Base-by-base conservation (phyloP, 352 stramenopile genomes). In the Globisporangium perplexum region DNA sequence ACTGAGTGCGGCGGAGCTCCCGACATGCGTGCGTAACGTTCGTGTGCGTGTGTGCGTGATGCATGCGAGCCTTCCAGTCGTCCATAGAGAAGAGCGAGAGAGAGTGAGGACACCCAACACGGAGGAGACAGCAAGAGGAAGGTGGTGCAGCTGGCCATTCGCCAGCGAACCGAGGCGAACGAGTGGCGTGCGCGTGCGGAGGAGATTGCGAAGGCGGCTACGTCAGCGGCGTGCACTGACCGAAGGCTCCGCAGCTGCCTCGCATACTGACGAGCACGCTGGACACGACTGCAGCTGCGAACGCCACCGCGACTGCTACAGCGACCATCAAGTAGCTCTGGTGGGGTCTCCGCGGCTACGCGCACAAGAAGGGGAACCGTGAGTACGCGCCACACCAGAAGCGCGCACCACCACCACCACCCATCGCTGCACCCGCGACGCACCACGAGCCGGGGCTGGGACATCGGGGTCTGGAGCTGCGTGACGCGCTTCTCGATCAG, bases 401-500 rank as follows among this genome's bases (percentile, higher is more conserved):
- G n/a, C n/a, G n/a, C n/a, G n/a, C 14, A 33, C 31, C 26, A 30
- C 26, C 26, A 30, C 26, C 26, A 30, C 26, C 26, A 30, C 26
- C 26, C 26, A 30, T 5, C 26, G 26, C 26, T 30, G 2, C 14
- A 12, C 12, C 14, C 33, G 15, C 14, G 12, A 39, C 33, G 33
- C 41, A 46, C n/a, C 41, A 46, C 41, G 17, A 81, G 56, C 53
- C 68, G 62, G 17, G 65, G 62, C 14, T 75, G 63, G 20, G 53
- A 49, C 52, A 80, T 66, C 4, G 69, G 69, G 18, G 62, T 67
- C 58, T 90, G 76, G 11, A 88, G 62, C 41, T 83, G 74, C 10
- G 68, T 77, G 17, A 88, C 66, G 11, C 71, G 66, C 50, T 84
- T 82, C 55, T 92, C 75, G 15, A 89, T 47, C 31, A 72, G 28